phyloP scores from a whole-genome alignment of 2,329 filamentous ascomycete genomes.

The Colletotrichum tofieldiae region DNA sequence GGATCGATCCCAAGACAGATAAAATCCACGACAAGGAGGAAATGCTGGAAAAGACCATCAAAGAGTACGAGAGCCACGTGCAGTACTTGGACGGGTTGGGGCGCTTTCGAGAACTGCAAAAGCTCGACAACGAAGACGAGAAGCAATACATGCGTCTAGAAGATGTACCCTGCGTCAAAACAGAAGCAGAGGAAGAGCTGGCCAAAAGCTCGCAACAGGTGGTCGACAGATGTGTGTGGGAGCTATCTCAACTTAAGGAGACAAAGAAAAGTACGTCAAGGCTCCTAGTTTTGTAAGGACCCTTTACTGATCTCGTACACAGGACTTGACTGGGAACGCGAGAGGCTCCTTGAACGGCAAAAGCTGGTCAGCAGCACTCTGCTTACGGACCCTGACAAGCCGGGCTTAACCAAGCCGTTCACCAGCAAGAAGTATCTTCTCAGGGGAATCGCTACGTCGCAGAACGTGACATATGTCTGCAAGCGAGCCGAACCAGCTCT shows the following conservation, averaged over 20 bases:
- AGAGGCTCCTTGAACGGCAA: constrained; percentile 54
- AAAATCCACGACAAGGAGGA: constrained; percentile 50
- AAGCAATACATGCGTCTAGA: constrained; percentile 57
- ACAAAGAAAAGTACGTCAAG: constrained; percentile 54
- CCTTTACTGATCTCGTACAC: constrained; percentile 44
- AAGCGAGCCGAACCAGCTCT: constrained; percentile 58
- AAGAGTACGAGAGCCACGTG: constrained; percentile 43
- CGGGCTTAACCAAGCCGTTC: constrained; percentile 55
- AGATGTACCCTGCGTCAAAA: constrained; percentile 55
- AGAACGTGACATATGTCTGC: constrained; percentile 67
- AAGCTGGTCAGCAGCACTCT: constrained; percentile 57
- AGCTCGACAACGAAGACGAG: constrained; percentile 55
- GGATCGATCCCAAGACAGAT: constrained; percentile 41
- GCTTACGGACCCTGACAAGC: constrained; percentile 58
- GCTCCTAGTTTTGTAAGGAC: not conserved
- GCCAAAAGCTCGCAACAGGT: constrained; percentile 53
- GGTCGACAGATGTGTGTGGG: constrained; percentile 51
- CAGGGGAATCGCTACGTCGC: constrained; percentile 65
- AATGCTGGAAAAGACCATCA: constrained; percentile 50
- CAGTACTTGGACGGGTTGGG: constrained; percentile 56
- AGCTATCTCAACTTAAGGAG: constrained; percentile 54
- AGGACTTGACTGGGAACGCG: constrained; percentile 52
- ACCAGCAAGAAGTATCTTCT: constrained; percentile 64
- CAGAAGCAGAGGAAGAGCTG: constrained; percentile 51
- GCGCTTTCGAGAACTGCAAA: constrained; percentile 55